Evolutionary conservation across 768 basidiomycete species (phyloP), one percentile per base, ranked within the genome.

Genomic region (Rhizopogon vinicolor): DNA sequence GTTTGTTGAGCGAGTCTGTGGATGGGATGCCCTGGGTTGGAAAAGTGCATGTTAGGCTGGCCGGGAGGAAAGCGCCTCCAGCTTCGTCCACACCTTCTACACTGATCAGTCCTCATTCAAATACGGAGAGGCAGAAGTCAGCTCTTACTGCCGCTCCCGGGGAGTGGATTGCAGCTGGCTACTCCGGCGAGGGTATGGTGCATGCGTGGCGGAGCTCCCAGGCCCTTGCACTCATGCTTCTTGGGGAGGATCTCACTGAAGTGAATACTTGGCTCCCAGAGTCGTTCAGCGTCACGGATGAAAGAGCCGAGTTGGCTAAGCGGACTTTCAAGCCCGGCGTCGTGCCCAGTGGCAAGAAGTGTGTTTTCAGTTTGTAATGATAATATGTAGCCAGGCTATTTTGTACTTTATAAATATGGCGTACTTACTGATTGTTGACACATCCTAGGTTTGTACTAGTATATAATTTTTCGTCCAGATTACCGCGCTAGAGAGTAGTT

Each of bases 131-230:
- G 13, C 28, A 8, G 57, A 49, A 18, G 48, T 46, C 28, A 39
- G 42, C 4, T 12, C 45, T 16, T 35, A 31, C 19, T 45, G 69
- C 72, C 2, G 54, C 62, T 19, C 68, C 84, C 0, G 86, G 86
- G 16, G 87, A 89, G 65, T 89, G 87, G 88, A 76, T 89, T 14
- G 73, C 82, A 14, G 86, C 84, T 12, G 87, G 86, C 4, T 89
- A 84, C 63, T 75, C 78, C 0, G 87, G 87, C 0, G 87, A 90
- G 59, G 87, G 87, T 1, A 87, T 88, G 87, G 80, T 80, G 3
- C 80, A 86, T 58, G 85, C 83, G 0, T 87, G 86, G 85, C 64
- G 84, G 65, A 76, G 82, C 54, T 79, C 82, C 4, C 75, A 77
- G 53, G 83, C 81, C 7, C 65, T 87, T 18, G 86, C 83, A 10